These are phyloP conservation scores for Calycina herbarum DNA, from an alignment of 2,329 filamentous ascomycete genomes.

Conservation along the genomic window DNA sequence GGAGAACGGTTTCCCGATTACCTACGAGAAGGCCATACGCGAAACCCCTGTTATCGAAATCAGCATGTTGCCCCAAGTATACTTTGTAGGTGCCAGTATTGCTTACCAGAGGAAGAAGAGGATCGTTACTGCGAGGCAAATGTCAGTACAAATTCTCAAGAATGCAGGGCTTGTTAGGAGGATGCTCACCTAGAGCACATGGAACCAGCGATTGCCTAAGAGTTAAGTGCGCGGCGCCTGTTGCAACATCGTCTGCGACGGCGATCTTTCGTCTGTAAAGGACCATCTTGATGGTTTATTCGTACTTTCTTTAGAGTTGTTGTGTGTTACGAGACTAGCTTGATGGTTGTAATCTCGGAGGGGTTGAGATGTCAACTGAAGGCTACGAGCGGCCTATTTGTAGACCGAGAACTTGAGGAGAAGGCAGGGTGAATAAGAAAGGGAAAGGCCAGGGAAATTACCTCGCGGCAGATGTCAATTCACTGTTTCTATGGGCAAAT, in stretches of 20 bases:
- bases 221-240: constrained; percentile 38
- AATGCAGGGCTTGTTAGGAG: not conserved
- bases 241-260: constrained; percentile 39
- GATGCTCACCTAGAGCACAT: constrained; percentile 22
- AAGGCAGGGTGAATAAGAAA: not conserved
- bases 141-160: not conserved
- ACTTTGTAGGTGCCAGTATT: not conserved
- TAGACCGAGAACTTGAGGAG: not conserved
- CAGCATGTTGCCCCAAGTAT: not conserved
- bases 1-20: too few species aligned
- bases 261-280: constrained; percentile 38
- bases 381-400: constrained; percentile 1
- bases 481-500: not conserved
- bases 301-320: not conserved
- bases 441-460: not conserved
- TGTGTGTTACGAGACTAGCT: not conserved
- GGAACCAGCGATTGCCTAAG: constrained; percentile 39
- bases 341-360: not conserved
- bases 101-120: constrained; percentile 52
- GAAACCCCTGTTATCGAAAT: constrained; percentile 38
- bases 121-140: constrained; percentile 42
- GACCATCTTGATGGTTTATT: constrained; percentile 28
- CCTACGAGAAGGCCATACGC: constrained; percentile 44
- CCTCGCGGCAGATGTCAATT: not conserved
- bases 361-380: not conserved